Evolutionary conservation across 2,329 filamentous ascomycete species (phyloP).

Genomic region (Fusarium coicis): DNA sequence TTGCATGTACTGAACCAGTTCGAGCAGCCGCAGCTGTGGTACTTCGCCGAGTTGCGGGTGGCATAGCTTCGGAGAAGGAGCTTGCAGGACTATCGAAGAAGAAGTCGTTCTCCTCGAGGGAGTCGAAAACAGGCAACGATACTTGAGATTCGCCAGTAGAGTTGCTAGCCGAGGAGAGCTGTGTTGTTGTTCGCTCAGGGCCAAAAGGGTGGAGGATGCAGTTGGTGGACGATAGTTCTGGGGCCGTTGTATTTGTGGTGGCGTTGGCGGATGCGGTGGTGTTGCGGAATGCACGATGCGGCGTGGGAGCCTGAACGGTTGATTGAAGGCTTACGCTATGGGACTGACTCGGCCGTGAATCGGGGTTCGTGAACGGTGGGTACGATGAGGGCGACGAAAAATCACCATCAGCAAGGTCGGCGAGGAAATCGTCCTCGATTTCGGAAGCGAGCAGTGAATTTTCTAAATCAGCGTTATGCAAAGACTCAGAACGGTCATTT

Average conservation of each 20-base stretch:
- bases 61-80: slow-evolving; percentile 48
- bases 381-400: slow-evolving; percentile 53
- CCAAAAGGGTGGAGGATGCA: slow-evolving; percentile 27
- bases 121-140: slow-evolving; percentile 44
- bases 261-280: background rate
- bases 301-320: slow-evolving; percentile 34
- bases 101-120: slow-evolving; percentile 42
- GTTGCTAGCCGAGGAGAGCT: slow-evolving; percentile 36
- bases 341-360: slow-evolving; percentile 21
- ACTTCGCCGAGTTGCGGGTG: slow-evolving; percentile 34
- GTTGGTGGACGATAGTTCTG: slow-evolving; percentile 38
- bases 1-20: slow-evolving; percentile 17
- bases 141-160: slow-evolving; percentile 41
- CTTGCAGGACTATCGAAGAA: slow-evolving; percentile 41
- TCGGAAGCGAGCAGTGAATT: slow-evolving; percentile 9
- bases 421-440: slow-evolving; percentile 42
- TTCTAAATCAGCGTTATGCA: slow-evolving; percentile 4
- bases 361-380: slow-evolving; percentile 43
- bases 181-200: slow-evolving; percentile 36
- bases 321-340: slow-evolving; percentile 20
- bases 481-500: background rate
- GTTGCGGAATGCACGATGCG: slow-evolving; percentile 24
- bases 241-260: slow-evolving; percentile 1
- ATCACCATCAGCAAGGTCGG: slow-evolving; percentile 43
- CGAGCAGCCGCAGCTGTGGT: slow-evolving; percentile 27